Base-by-base conservation (phyloP, 139 green algal species). In the Desmodesmus armatus region DNA sequence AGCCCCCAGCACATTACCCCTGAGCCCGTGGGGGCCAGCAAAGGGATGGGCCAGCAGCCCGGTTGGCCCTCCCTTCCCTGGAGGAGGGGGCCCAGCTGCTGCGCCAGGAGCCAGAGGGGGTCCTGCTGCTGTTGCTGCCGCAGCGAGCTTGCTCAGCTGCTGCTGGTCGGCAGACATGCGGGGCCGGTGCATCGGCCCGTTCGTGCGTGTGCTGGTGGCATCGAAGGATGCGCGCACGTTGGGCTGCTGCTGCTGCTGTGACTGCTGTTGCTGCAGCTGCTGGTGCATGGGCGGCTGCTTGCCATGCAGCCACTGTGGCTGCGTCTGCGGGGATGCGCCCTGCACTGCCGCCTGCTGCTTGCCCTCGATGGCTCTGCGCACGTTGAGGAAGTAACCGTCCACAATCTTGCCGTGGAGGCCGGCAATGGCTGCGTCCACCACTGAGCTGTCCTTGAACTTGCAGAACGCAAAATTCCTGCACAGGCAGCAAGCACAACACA, bases 361-460 rank as follows among this genome's bases (percentile, higher is more conserved):
- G 13, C 76, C 76, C 37, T 82, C 76, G 40, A 82, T 82, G 9
- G 76, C 76, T n/a, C 76, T 25, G 5, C 76, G 62, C n/a, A 82
- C 76, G 27, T 82, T 82, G 17, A 82, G 76, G 35, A 82, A 82
- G 55, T 82, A 82, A 6, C 76, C 76, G 27, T 82, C 76, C 11
- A 82, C 76, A 17, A 82, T 82, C 37, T 71, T 71, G 37, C 76
- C 76, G 41, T 82, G 76, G 25, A 82, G 76, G 11, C 76, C 76
- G 9, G 53, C 25, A 25, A 82, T 82, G 13, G 76, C 76, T n/a
- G 76, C 76, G 40, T 82, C 76, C 19, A 82, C 76, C 9, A 82
- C 76, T 13, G 37, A 72, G 37, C 37, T 19, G 76, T 82, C 76
- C 76, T 82, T 82, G 76, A 60, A 82, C 76, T 82, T 82, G 76